phyloP scores from a whole-genome alignment of 2,329 filamentous ascomycete species.

The Apiospora koreana region DNA sequence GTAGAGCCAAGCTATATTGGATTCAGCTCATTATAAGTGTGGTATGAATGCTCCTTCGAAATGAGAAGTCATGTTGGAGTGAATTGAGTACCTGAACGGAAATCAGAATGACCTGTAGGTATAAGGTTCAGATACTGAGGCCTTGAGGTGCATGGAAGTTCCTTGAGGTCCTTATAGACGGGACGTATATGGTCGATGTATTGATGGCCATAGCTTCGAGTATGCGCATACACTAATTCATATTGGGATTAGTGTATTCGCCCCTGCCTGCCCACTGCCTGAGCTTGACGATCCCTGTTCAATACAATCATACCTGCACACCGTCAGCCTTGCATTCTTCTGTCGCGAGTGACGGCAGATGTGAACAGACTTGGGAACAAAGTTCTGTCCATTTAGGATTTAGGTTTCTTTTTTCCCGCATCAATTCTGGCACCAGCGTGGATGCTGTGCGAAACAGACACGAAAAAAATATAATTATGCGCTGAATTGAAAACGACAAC shows the following conservation, averaged over 20 bases:
- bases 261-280: neutral
- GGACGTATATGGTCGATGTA: no score
- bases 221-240: neutral
- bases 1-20: neutral
- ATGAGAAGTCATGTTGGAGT: no score
- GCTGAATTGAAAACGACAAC: neutral
- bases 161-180: no score
- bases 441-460: neutral
- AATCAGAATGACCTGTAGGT: no score
- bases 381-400: neutral
- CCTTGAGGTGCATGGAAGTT: neutral
- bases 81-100: no score
- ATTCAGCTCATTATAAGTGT: neutral
- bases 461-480: neutral
- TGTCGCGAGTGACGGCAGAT: neutral
- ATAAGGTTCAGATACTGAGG: neutral
- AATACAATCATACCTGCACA: neutral
- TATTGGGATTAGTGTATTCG: neutral
- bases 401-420: neutral
- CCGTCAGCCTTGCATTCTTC: constrained; percentile 8
- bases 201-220: neutral
- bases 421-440: neutral
- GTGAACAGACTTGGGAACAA: neutral
- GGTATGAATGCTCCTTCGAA: no score
- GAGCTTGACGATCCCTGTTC: neutral